Base-by-base conservation (phyloP, 208 protist species). In the Vickermania spadyakhi region DNA sequence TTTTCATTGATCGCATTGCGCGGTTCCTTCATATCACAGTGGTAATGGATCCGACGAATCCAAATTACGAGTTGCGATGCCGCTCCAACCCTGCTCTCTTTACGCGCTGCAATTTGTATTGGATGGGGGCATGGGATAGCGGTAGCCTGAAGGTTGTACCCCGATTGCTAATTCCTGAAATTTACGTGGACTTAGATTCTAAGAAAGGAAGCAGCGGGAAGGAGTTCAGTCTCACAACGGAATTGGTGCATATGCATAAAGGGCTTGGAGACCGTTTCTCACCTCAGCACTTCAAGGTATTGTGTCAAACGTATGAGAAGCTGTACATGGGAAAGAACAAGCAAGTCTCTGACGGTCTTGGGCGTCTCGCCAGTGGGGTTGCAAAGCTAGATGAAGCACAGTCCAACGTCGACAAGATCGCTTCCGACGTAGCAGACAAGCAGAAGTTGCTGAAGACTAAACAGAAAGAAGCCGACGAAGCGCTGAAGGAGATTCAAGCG, bases 61-160 rank as follows among this genome's bases (percentile, higher is more conserved):
- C 73, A 11, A 72, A 85, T 45, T 99, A 98, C 73, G 77, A 93
- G 28, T 27, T 72, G 25, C 81, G 90, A 45, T 98, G 96, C 69
- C 84, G 96, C 60, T 83, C 86, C 29, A 98, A 99, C 75, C 98
- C 98, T 2, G 96, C 97, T 13, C 84, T 99, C 28, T 98, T 93
- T 81, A 98, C 96, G 23, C 75, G 84, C 28, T 98, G 96, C 77
- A 89, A 86, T 55, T 94, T 99, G 36, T 90, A 97, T 75, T 99
- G 97, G 97, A 89, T 97, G 72, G 97, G 94, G 1, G 71, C 74
- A 18, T 99, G 97, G 97, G 71, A 87, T 26, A 80, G 56, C 25
- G 80, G 79, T 23, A 93, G 92, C 61, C 83, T 98, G 54, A 88
- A 90, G 70, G 63, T 85, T 25, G 84, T 98, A 36, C 94, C 95